phyloP scores from a whole-genome alignment of 225 moss, liverwort and hornwort species.

The Climacium dendroides region DNA sequence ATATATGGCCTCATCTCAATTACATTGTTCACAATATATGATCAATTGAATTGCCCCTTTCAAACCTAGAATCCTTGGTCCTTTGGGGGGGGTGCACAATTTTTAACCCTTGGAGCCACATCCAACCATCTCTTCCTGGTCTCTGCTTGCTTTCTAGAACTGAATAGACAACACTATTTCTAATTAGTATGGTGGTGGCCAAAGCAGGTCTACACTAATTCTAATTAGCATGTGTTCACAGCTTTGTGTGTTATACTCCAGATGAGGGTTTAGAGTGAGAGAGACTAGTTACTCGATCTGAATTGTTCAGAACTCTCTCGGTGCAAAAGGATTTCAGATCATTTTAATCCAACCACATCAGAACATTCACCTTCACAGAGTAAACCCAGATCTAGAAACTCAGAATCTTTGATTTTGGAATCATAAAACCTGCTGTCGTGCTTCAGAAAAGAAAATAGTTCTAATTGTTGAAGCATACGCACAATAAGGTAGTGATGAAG shows the following conservation, averaged over 20 bases:
- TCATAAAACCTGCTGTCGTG: conserved; percentile 64
- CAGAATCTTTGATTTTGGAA: conserved; percentile 30
- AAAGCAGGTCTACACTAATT: too few relatives aligned
- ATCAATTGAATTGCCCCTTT: too few relatives aligned
- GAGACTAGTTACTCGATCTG: not conserved
- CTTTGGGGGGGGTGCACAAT: too few relatives aligned
- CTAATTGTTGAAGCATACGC: not conserved
- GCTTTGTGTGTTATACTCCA: not conserved
- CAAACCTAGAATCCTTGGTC: too few relatives aligned
- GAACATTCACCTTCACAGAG: not conserved
- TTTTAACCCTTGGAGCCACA: too few relatives aligned
- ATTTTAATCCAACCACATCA: not conserved
- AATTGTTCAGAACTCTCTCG: not conserved
- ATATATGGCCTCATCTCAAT: too few relatives aligned
- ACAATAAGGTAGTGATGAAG: not conserved
- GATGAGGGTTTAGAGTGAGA: not conserved
- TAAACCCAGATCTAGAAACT: conserved; percentile 67
- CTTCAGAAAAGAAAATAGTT: conserved; percentile 4
- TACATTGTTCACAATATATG: too few relatives aligned
- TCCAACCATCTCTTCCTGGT: too few relatives aligned
- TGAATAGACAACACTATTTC: too few relatives aligned
- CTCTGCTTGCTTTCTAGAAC: too few relatives aligned
- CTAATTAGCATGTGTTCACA: too few relatives aligned
- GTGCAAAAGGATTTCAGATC: not conserved
- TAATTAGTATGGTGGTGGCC: too few relatives aligned